A percentile compares a stretch with the other conserved stretches of the same genome.
Evolutionary conservation across 2,329 filamentous ascomycete genomes (phyloP).

Genomic region (Colletotrichum sojae): DNA sequence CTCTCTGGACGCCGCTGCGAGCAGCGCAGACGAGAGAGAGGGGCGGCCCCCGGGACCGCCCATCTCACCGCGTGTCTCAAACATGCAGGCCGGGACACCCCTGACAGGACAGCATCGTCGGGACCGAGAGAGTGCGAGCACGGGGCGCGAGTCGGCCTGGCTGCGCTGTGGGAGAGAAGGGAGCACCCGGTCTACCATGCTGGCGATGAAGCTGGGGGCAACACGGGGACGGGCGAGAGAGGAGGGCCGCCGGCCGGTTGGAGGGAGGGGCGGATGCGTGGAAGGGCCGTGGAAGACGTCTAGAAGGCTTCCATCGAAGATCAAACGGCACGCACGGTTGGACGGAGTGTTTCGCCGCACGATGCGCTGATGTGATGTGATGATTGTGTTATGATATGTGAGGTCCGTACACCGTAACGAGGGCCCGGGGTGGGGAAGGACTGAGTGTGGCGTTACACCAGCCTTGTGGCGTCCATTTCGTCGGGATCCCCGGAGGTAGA

Average conservation of each 20-base stretch:
- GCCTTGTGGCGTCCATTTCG: too few relatives aligned
- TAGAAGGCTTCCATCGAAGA: slow-evolving; percentile 27
- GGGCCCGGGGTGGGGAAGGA: too few relatives aligned
- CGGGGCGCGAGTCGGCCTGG: slow-evolving; percentile 26
- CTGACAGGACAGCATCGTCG: slow-evolving; percentile 13
- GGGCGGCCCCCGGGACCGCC: slow-evolving; percentile 13
- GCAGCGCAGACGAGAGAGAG: background rate
- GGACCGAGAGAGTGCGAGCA: slow-evolving; percentile 17
- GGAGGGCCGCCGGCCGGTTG: background rate
- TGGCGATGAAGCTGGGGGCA: slow-evolving; percentile 25
- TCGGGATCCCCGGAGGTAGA: too few relatives aligned
- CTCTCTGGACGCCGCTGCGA: too few relatives aligned
- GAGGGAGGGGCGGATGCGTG: slow-evolving; percentile 19
- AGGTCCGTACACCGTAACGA: background rate
- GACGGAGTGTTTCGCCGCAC: background rate
- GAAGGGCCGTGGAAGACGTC: slow-evolving; percentile 29
- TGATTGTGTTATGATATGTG: background rate
- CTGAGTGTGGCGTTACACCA: too few relatives aligned
- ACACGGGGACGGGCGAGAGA: slow-evolving; percentile 7
- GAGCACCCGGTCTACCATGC: slow-evolving; percentile 34
- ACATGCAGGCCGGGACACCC: slow-evolving; percentile 25
- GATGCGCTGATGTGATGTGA: background rate
- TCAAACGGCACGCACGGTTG: background rate
- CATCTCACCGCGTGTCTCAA: slow-evolving; percentile 37
- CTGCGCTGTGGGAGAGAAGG: slow-evolving; percentile 14